Percentiles rank a stretch among this genome's conserved stretches.
These are phyloP conservation scores for Thecaphora frezii DNA, from an alignment of 1,284 basidiomycete genomes.

Conservation along the genomic window DNA sequence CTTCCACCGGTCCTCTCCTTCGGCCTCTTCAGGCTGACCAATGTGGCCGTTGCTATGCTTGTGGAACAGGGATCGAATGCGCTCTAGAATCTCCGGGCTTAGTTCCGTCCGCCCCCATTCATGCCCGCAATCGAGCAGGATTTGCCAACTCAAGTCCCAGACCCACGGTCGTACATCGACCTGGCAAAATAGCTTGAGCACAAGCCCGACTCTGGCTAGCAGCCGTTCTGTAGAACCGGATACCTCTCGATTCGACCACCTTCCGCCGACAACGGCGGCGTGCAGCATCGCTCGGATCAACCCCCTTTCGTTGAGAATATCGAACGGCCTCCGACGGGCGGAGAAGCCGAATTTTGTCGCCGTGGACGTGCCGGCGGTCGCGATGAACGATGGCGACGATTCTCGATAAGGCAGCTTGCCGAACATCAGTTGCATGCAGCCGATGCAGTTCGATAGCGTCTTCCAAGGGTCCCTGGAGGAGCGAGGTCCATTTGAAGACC, in stretches of 20 bases:
- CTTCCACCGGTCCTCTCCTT: no score
- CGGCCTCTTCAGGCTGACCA: background rate
- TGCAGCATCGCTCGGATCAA: background rate
- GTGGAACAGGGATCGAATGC: background rate
- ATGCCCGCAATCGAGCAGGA: background rate
- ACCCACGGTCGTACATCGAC: background rate
- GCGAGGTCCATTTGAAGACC: background rate
- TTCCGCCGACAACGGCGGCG: background rate
- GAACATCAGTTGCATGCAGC: background rate
- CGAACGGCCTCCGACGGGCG: background rate
- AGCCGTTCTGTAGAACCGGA: background rate
- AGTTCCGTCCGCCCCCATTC: background rate
- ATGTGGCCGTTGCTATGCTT: background rate
- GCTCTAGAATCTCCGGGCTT: no score
- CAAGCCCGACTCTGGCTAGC: background rate
- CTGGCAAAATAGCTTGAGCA: background rate
- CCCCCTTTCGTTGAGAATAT: background rate
- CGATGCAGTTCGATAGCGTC: conserved; percentile 6
- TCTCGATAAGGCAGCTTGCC: background rate
- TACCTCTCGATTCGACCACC: background rate
- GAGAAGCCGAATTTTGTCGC: no score
- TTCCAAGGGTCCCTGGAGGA: conserved; percentile 14
- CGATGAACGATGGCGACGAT: no score
- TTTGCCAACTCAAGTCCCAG: background rate
- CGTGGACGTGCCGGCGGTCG: no score